Conservation (phyloP, 1,284 basidiomycete genomes). For the Malassezia sp. region DNA sequence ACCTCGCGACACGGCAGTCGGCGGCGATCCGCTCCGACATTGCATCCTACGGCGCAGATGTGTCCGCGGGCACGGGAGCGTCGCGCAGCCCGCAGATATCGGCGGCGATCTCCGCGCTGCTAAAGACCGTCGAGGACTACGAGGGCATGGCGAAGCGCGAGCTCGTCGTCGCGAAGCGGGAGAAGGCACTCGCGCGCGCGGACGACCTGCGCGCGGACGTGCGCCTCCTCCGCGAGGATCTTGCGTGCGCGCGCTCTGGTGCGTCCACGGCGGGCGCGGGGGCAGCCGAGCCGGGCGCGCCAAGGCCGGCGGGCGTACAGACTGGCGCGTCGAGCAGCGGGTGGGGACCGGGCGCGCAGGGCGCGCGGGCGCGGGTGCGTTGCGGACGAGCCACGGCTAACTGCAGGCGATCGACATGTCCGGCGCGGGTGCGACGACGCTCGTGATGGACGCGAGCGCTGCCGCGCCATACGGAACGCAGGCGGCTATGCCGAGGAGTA, state of each 20-base stretch:
- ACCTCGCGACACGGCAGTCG: conserved; percentile 40
- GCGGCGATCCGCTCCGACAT: conserved; percentile 41
- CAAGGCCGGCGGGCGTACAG: too few species aligned
- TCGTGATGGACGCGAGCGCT: not conserved
- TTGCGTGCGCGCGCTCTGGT: conserved; percentile 1
- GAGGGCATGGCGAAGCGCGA: conserved; percentile 42
- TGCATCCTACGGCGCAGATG: conserved; percentile 25
- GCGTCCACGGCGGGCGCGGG: too few species aligned
- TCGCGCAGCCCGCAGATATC: conserved; percentile 28
- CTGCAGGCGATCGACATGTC: not conserved
- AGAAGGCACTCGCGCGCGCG: conserved; percentile 37
- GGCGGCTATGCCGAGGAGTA: not conserved
- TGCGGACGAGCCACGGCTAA: too few species aligned
- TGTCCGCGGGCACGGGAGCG: conserved; percentile 13
- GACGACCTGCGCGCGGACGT: conserved; percentile 29
- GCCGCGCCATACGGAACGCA: not conserved
- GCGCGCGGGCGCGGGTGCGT: too few species aligned
- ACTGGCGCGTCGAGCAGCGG: too few species aligned
- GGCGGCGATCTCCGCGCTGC: conserved; percentile 31
- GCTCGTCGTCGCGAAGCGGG: conserved; percentile 38
- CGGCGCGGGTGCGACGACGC: not conserved
- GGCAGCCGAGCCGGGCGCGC: too few species aligned
- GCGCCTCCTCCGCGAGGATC: conserved; percentile 23
- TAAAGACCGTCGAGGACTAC: conserved; percentile 44
- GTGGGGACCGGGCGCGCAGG: too few species aligned